phyloP scores from a whole-genome alignment of 345 rosid genomes.

The Turnera subulata region DNA sequence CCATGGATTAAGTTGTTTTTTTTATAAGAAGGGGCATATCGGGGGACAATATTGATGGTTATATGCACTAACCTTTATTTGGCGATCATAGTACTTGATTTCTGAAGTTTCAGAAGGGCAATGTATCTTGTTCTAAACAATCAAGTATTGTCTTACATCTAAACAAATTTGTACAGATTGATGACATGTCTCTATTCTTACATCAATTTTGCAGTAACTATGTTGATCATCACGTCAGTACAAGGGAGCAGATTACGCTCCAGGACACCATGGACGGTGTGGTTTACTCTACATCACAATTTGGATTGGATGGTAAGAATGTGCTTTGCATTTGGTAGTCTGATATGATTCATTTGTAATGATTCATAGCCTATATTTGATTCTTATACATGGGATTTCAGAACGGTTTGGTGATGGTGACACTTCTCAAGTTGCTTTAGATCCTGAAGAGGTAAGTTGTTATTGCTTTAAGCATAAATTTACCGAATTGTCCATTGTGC shows the following conservation, averaged over 20 bases:
- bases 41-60: neutral
- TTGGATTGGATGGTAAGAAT: constrained; percentile 92
- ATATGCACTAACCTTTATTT: constrained; percentile 2
- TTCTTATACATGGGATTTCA: constrained; percentile 23
- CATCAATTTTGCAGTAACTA: constrained; percentile 56
- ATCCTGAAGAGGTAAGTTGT: constrained; percentile 82
- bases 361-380: constrained; percentile 5
- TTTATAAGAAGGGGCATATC: too few species aligned
- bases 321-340: constrained; percentile 6
- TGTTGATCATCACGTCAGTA: constrained; percentile 93
- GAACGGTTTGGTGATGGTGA: constrained; percentile 99
- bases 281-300: constrained; percentile 83
- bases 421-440: constrained; percentile 81
- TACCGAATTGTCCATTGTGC: neutral
- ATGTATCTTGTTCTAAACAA: neutral
- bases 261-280: constrained; percentile 98
- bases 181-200: too few species aligned
- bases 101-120: neutral
- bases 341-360: constrained; percentile 12
- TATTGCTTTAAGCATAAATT: neutral
- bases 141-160: neutral
- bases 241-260: constrained; percentile 96
- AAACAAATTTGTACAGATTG: too few species aligned
- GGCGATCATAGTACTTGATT: neutral
- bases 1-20: neutral